These are phyloP conservation scores for Linum tenue DNA, from an alignment of 345 rosid genomes.

Conservation along the genomic window DNA sequence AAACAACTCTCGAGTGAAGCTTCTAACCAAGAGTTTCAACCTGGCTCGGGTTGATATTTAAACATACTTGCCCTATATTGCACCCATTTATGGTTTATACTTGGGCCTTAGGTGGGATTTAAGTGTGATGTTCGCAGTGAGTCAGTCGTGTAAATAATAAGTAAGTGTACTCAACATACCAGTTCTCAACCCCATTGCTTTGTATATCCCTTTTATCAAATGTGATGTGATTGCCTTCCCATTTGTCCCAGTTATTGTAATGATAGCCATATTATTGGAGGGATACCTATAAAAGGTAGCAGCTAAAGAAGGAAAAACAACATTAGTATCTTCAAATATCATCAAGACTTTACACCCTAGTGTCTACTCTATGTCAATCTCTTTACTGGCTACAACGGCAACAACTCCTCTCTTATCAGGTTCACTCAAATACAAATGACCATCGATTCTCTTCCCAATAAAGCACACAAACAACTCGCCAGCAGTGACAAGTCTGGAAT, in stretches of 20 bases:
- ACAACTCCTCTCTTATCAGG: slow-evolving; percentile 96
- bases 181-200: slow-evolving; percentile 87
- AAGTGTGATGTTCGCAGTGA: too few species aligned
- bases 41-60: too few species aligned
- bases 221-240: slow-evolving; percentile 72
- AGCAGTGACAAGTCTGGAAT: slow-evolving; percentile 67
- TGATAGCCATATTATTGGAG: slow-evolving; percentile 66
- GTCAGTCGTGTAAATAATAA: slow-evolving; percentile 54
- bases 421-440: slow-evolving; percentile 68
- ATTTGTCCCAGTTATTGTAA: slow-evolving; percentile 67
- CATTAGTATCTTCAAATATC: slow-evolving; percentile 75
- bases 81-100: too few species aligned
- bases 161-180: slow-evolving; percentile 79
- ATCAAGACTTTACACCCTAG: slow-evolving; percentile 82
- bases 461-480: slow-evolving; percentile 91
- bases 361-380: slow-evolving; percentile 83
- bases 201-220: slow-evolving; percentile 74
- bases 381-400: slow-evolving; percentile 87
- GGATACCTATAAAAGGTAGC: slow-evolving; percentile 71
- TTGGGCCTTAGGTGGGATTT: too few species aligned
- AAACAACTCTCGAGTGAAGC: too few species aligned
- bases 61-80: too few species aligned
- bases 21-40: too few species aligned
- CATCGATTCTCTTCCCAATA: slow-evolving; percentile 54
- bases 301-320: slow-evolving; percentile 69